phyloP scores from a whole-genome alignment of 129 eudicot species.

The Pseudognaphalium luteoalbum region DNA sequence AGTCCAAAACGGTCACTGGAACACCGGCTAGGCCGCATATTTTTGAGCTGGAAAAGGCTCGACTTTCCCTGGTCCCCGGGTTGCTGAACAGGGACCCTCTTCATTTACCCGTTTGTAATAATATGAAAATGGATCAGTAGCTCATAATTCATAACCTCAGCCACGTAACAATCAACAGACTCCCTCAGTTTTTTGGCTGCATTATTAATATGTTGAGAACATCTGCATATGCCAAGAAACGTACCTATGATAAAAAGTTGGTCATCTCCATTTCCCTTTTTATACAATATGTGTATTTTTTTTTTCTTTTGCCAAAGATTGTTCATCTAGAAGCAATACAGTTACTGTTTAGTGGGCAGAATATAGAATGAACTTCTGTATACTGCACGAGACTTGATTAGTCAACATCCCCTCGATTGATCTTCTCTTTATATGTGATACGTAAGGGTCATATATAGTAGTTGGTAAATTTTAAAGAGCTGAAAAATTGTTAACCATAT shows the following conservation, averaged over 20 bases:
- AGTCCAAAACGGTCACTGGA: no score
- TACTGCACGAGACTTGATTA: background rate
- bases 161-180: background rate
- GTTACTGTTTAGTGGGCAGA: background rate
- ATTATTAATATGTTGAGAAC: background rate
- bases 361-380: background rate
- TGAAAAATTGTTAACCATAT: background rate
- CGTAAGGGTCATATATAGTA: background rate
- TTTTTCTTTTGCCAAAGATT: background rate
- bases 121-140: background rate
- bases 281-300: background rate
- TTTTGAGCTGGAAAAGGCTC: no score
- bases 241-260: no score
- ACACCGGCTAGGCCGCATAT: no score
- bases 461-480: background rate
- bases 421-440: background rate
- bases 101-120: background rate
- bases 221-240: background rate
- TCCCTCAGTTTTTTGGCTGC: background rate
- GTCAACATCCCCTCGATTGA: background rate
- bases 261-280: background rate
- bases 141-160: background rate
- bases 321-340: background rate
- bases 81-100: no score
- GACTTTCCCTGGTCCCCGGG: no score